Percentiles rank a stretch among this genome's conserved stretches.
Evolutionary conservation across 805 yeast species (phyloP).

Genomic region (Cyberlindnera subsufficiens): DNA sequence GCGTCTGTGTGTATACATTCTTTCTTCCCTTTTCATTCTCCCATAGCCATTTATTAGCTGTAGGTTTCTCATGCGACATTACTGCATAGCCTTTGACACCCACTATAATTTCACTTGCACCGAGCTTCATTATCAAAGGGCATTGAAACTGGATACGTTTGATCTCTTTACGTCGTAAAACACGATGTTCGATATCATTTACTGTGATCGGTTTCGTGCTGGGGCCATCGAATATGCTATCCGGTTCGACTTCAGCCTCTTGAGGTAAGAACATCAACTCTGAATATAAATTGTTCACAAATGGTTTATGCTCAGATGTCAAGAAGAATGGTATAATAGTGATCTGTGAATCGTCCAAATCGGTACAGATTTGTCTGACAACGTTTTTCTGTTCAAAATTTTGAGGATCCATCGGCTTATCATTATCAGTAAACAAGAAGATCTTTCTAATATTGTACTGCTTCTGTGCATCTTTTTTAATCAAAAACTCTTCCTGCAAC

Average conservation of each 20-base stretch:
- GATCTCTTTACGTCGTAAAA: conserved; percentile 55
- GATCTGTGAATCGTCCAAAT: conserved; percentile 49
- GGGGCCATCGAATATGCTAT: conserved; percentile 31
- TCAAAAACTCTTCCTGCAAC: conserved; percentile 50
- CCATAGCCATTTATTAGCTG: conserved; percentile 46
- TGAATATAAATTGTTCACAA: conserved; percentile 45
- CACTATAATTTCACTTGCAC: conserved; percentile 44
- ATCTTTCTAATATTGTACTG: conserved; percentile 52
- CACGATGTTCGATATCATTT: conserved; percentile 37
- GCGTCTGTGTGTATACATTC: conserved; percentile 44
- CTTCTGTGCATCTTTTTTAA: conserved; percentile 32
- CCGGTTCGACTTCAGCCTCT: conserved; percentile 13
- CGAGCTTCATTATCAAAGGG: conserved; percentile 40
- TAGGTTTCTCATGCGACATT: conserved; percentile 47
- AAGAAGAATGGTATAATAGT: conserved; percentile 59
- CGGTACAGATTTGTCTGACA: conserved; percentile 53
- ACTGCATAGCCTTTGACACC: conserved; percentile 70
- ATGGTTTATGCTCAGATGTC: conserved; percentile 33
- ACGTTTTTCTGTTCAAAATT: conserved; percentile 36
- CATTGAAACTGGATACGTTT: conserved; percentile 58
- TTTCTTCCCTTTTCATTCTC: conserved; percentile 44
- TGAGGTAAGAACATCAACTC: conserved; percentile 38
- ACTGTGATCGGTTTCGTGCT: conserved; percentile 36
- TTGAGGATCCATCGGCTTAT: conserved; percentile 48
- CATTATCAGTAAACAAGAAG: conserved; percentile 72